These are phyloP conservation scores for Vanderwaltozyma verrucispora DNA, from an alignment of 805 yeast genomes.

Conservation along the genomic window DNA sequence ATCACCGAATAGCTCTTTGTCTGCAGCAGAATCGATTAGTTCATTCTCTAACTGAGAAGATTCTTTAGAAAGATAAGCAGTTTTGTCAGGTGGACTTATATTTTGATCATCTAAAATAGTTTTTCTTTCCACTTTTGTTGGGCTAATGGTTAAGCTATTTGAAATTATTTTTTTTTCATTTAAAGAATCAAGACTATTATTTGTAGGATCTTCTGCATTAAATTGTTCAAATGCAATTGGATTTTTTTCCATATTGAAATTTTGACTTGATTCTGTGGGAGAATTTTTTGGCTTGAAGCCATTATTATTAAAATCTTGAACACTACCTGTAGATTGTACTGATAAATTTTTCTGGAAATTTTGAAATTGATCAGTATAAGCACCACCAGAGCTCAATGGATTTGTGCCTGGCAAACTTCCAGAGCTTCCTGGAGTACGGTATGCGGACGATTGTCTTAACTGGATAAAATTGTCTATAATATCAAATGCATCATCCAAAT, in stretches of 20 bases:
- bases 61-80: slow-evolving; percentile 1
- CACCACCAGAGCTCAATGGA: slow-evolving; percentile 25
- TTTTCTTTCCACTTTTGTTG: neutral
- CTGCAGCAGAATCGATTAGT: neutral
- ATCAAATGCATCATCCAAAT: slow-evolving; percentile 21
- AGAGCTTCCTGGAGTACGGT: slow-evolving; percentile 28
- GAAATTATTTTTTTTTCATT: neutral
- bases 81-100: neutral
- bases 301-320: neutral
- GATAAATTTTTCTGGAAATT: slow-evolving; percentile 16
- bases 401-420: slow-evolving; percentile 14
- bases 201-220: neutral
- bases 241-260: neutral
- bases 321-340: neutral
- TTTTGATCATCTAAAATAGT: neutral
- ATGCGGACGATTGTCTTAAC: slow-evolving; percentile 30
- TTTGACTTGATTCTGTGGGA: neutral
- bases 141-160: neutral
- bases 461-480: slow-evolving; percentile 32
- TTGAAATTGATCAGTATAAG: slow-evolving; percentile 25
- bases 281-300: slow-evolving; percentile 5
- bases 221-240: neutral
- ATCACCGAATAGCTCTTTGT: slow-evolving; percentile 26
- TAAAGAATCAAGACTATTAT: neutral
- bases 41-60: neutral